phyloP scores from a whole-genome alignment of 345 rosid species.

The Heritiera littoralis region DNA sequence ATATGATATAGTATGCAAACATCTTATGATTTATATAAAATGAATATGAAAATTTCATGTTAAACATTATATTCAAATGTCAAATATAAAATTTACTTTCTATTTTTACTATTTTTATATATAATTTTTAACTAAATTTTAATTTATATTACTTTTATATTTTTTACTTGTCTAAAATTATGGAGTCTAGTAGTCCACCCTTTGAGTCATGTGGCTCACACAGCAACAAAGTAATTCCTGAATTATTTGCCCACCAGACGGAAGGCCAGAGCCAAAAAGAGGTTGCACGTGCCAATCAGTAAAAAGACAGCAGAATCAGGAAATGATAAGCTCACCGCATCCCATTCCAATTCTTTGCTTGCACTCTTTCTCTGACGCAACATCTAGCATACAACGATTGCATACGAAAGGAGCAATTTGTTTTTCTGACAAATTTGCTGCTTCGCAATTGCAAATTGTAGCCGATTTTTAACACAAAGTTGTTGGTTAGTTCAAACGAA shows the following conservation, averaged over 20 bases:
- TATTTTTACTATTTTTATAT: too few relatives aligned
- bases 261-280: not conserved
- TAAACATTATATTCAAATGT: too few relatives aligned
- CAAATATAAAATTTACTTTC: too few relatives aligned
- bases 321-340: not conserved
- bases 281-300: slow-evolving; percentile 4
- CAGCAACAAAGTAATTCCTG: not conserved
- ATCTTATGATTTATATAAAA: too few relatives aligned
- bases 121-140: too few relatives aligned
- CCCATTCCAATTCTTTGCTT: slow-evolving; percentile 13
- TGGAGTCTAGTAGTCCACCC: too few relatives aligned
- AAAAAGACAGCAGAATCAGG: not conserved
- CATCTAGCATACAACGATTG: not conserved
- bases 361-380: not conserved
- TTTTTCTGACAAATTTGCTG: not conserved
- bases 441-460: not conserved
- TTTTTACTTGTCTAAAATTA: too few relatives aligned
- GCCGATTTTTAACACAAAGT: not conserved
- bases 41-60: too few relatives aligned
- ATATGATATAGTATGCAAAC: too few relatives aligned
- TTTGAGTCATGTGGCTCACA: not conserved
- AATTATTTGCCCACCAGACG: not conserved
- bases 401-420: not conserved
- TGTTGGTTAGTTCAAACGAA: slow-evolving; percentile 21
- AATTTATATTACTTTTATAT: too few relatives aligned